phyloP scores from a whole-genome alignment of 129 eudicot genomes.

The Ambrosia trifida region DNA sequence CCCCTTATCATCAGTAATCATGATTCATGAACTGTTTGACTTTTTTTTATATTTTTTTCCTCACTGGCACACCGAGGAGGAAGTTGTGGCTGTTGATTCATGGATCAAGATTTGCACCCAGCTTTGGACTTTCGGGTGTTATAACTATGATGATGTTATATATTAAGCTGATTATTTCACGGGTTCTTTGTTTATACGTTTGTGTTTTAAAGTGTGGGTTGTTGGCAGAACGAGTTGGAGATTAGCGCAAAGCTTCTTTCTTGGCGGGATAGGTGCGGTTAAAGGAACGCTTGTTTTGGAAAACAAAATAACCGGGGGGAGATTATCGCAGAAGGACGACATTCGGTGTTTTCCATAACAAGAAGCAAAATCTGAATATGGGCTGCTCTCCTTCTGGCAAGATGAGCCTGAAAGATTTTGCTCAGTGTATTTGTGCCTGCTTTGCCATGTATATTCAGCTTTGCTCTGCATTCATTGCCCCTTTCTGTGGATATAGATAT shows the following conservation, averaged over 20 bases:
- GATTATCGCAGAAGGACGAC: constrained; percentile 40
- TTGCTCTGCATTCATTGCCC: neutral
- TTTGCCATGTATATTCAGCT: too few relatives aligned
- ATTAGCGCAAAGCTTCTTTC: constrained; percentile 25
- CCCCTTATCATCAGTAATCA: too few relatives aligned
- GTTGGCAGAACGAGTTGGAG: constrained; percentile 36
- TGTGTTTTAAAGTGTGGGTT: neutral
- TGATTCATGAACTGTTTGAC: too few relatives aligned
- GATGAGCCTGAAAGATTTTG: neutral
- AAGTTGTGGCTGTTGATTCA: too few relatives aligned
- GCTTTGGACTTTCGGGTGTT: neutral
- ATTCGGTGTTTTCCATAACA: constrained; percentile 27
- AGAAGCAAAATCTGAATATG: constrained; percentile 26
- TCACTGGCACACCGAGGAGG: too few relatives aligned
- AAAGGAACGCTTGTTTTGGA: constrained; percentile 33
- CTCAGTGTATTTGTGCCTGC: neutral
- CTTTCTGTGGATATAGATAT: too few relatives aligned
- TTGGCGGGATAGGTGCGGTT: constrained; percentile 30
- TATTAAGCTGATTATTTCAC: neutral
- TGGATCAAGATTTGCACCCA: neutral
- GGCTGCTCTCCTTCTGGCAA: neutral
- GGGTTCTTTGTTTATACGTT: neutral
- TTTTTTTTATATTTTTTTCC: too few relatives aligned
- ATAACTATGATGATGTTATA: neutral
- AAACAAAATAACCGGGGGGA: constrained; percentile 34